A percentile compares a stretch with the other conserved stretches of the same genome.
phyloP scores from a whole-genome alignment of 2,329 filamentous ascomycete species.

The Fusarium newnesense region DNA sequence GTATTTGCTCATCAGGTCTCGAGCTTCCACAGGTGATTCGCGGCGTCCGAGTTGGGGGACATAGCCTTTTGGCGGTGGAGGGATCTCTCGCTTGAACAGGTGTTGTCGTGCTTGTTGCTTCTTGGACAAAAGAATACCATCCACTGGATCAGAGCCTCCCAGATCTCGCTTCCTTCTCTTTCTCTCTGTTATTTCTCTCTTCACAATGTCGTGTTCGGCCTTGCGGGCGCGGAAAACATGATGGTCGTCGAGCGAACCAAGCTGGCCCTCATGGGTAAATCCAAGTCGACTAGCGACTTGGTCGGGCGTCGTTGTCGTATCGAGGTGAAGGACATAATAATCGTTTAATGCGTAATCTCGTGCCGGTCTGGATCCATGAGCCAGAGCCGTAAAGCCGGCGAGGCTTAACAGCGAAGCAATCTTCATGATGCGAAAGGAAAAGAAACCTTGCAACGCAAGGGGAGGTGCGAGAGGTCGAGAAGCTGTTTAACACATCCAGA shows the following conservation, averaged over 20 bases:
- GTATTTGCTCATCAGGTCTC: conserved; percentile 60
- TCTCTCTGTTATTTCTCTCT: conserved; percentile 61
- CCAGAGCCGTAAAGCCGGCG: conserved; percentile 60
- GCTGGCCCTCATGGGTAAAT: conserved; percentile 80
- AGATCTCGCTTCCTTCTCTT: conserved; percentile 71
- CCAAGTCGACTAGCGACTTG: conserved; percentile 79
- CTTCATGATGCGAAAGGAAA: conserved; percentile 56
- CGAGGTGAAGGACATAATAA: conserved; percentile 92
- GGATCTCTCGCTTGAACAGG: conserved; percentile 63
- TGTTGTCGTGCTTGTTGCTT: conserved; percentile 71
- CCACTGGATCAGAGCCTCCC: conserved; percentile 68
- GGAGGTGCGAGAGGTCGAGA: conserved; percentile 23
- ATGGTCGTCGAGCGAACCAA: conserved; percentile 82
- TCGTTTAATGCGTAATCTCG: conserved; percentile 85
- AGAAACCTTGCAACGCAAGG: conserved; percentile 34
- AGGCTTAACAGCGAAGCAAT: conserved; percentile 63
- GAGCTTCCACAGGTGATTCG: conserved; percentile 8
- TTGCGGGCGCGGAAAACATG: conserved; percentile 85
- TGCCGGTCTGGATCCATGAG: conserved; percentile 61
- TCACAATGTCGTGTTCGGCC: conserved; percentile 68
- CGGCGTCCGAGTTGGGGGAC: conserved; percentile 15
- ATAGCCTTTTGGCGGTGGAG: conserved; percentile 49
- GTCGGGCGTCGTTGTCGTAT: conserved; percentile 70
- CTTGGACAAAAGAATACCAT: conserved; percentile 79
- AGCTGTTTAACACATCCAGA: conserved; percentile 42